Conservation (phyloP, 257 asterid genomes). For the Solanum clarkiae region DNA sequence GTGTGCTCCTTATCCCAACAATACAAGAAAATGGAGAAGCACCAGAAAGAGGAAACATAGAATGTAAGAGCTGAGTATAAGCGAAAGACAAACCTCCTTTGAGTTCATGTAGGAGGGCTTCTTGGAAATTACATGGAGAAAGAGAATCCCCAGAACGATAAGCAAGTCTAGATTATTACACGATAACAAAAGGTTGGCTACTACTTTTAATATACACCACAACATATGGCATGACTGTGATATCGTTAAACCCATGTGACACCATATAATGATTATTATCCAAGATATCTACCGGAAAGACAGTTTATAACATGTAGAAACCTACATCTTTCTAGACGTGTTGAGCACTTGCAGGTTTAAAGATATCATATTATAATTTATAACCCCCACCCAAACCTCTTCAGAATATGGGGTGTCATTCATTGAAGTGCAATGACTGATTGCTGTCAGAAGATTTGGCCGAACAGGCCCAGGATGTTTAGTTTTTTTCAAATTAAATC, state of each 20-base stretch:
- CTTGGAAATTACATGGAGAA: not conserved
- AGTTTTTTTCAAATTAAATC: not conserved
- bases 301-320: not conserved
- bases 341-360: not conserved
- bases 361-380: not conserved
- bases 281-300: not conserved
- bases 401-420: not conserved
- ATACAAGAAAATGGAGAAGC: not conserved
- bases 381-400: not conserved
- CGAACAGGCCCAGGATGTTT: not conserved
- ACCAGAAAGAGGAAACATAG: not conserved
- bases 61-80: not conserved
- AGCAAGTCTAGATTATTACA: not conserved
- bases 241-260: not conserved
- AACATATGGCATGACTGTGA: not conserved
- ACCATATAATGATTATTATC: not conserved
- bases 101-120: not conserved
- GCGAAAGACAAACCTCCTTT: not conserved
- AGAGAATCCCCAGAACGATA: not conserved
- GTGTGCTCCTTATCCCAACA: not conserved
- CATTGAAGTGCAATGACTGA: not conserved
- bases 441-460: not conserved
- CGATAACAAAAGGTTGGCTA: not conserved
- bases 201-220: not conserved
- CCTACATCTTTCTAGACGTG: not conserved